Base-by-base conservation (phyloP, 345 rosid genomes). In the Anacardium occidentale region DNA sequence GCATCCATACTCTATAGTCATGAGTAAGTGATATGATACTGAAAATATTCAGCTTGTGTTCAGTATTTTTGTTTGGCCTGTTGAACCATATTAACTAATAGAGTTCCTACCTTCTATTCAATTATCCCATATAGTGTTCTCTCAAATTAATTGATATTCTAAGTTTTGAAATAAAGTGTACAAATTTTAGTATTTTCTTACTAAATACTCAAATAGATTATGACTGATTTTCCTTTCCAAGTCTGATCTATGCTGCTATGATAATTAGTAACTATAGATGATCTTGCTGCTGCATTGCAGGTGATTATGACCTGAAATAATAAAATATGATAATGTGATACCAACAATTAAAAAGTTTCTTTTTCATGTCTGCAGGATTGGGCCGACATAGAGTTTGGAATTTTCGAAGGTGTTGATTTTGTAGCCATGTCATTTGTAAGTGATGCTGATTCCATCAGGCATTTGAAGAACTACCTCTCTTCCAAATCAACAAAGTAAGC, bases 351-450 rank as follows among this genome's bases (percentile, higher is more conserved):
- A 24, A 29, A 26, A 18, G 5, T 29, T 57, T 69, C 70, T 40
- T 54, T 61, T 17, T 61, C 26, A 2, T 56, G 25, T 59, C 45
- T 68, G 17, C 83, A 90, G 94, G 94, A 87, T 58, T 90, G 94
- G 94, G 86, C 66, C 18, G 94, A 86, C 75, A 79, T 90, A 25
- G 85, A 86, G 62, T 86, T 82, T 52, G 91, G 88, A 76, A 80
- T 86, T 66, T 67, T 88, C 22, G 91, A 90, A 79, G 90, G 85
- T 53, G 81, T 87, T 21, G 94, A 89, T 79, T 82, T 89, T 64
- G 79, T 89, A 7, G 83, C 91, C 68, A 68, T 90, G 76, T 90
- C 94, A 18, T 90, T 90, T 74, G 90, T 85, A 44, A 87, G 80
- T 66, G 79, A 83, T 64, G 86, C 91, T 14, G 85, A 81, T 64